Evolutionary conservation across 352 stramenopile species (phyloP), one percentile per base, ranked within the genome.

Genomic region (Globisporangium nagaii): DNA sequence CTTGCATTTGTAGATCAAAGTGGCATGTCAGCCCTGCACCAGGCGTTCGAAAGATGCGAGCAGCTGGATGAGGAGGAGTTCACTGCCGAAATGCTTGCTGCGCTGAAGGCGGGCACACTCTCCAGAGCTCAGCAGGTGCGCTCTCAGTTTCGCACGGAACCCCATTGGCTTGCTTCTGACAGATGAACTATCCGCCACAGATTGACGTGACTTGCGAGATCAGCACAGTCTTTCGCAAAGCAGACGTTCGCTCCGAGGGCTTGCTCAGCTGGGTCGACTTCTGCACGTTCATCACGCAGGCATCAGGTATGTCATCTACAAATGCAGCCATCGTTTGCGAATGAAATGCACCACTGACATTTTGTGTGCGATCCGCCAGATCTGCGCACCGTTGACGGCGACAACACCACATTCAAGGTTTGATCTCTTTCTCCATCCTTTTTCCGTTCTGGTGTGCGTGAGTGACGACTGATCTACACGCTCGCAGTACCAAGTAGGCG

Each of bases 191-290:
- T 51, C 19, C 41, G 37, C 4, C 44, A 11, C 53, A 86, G 75
- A 48, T 76, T 6, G 60, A 56, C 11, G 27, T 77, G 11, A 66
- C 62, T 1, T 59, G 58, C 8, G 65, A 82, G 24, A 42, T 82
- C 3, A 65, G 62, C 37, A 67, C 53, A 4, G 30, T 84, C 10
- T 84, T 80, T 30, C 60, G 35, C 9, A 63, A 72, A 61, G 63
- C 71, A 12, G 70, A 86, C 65, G 13, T 82, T 7, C 57, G 67
- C 11, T 58, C 59, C 2, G 36, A 50, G 25, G 64, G 60, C 2
- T 37, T 54, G 4, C 49, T 84, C 12, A 75, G 58, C 1, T 86
- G 73, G 73, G 60, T 63, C 3, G 62, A 73, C n/a, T 78, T 86
- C 37, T 73, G 66, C 52, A 62, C 50, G 6, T 73, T 73, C n/a